Evolutionary conservation across 495 filamentous ascomycete genomes (phyloP), one percentile per base, ranked within the genome.

Genomic region (Tuber brumale): DNA sequence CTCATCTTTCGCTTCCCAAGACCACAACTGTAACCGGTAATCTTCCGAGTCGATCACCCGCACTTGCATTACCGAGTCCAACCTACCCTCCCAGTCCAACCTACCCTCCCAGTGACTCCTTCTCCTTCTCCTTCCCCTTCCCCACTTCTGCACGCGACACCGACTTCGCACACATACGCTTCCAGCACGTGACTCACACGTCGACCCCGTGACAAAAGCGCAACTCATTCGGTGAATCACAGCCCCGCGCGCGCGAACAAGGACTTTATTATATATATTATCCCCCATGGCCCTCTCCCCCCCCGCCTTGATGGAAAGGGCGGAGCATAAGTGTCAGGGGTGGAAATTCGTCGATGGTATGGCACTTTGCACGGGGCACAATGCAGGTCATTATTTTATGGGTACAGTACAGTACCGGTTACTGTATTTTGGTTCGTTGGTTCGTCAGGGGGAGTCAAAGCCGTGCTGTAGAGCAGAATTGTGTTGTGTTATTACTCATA

Each of bases 141-240:
- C 57, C 27, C 57, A 3, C 27, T 31, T 31, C 57, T 66, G 57
- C 57, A 66, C 57, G 57, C 57, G 57, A 16, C 57, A 66, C n/a
- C n/a, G 2, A 14, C 57, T 66, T 66, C 57, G 57, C 57, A 66
- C 57, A 66, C 27, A 3, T n/a, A 66, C 3, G 9, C 12, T 66
- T n/a, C 57, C 57, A 12, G 31, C 57, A 66, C 57, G 57, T 31
- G 57, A 66, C 57, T 66, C 57, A 66, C 57, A 66, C 57, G 57
- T 31, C n/a, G 57, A 66, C 57, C 57, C 57, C 57, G n/a, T 66
- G 57, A 66, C 57, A 27, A 66, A 31, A 66, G 57, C 31, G 57
- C 27, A 66, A 66, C n/a, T 14, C 12, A 16, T 31, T 10, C 10
- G 18, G 21, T 57, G 27, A 31, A 14, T 27, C 57, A 66, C 12